A percentile compares a stretch with the other conserved stretches of the same genome.
phyloP scores from a whole-genome alignment of 2,329 filamentous ascomycete species.

The Aschersonia sp. region DNA sequence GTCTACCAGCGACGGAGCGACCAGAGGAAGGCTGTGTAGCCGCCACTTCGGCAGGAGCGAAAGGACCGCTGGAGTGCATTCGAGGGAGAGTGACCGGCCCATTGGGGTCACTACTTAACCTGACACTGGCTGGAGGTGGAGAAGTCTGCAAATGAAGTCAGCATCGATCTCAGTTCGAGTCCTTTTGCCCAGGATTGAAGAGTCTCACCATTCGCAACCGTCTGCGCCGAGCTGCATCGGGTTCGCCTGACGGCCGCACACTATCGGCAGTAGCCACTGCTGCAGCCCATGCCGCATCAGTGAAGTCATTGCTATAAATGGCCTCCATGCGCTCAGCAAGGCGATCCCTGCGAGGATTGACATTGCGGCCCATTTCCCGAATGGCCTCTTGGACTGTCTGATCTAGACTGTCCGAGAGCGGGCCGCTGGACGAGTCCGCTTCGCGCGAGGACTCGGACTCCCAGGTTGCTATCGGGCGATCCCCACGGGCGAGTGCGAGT shows the following conservation, averaged over 20 bases:
- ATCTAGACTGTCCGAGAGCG: not conserved
- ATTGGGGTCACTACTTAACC: not conserved
- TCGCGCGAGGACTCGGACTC: constrained; percentile 7
- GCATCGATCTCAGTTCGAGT: not conserved
- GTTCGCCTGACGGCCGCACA: too few species aligned
- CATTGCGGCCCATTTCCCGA: constrained; percentile 8
- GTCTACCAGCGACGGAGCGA: not conserved
- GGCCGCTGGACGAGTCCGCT: not conserved
- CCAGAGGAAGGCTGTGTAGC: not conserved
- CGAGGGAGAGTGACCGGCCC: not conserved
- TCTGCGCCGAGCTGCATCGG: not conserved
- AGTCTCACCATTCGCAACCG: not conserved
- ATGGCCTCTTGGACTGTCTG: constrained; percentile 2
- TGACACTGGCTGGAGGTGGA: not conserved
- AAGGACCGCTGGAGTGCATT: not conserved
- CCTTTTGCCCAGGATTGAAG: too few species aligned
- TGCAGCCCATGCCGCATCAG: too few species aligned
- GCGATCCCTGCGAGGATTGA: constrained; percentile 10
- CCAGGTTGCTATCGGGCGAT: constrained; percentile 5
- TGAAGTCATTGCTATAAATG: constrained; percentile 7
- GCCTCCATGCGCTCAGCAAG: constrained; percentile 13
- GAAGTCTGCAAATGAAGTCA: not conserved
- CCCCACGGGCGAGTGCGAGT: constrained; percentile 3
- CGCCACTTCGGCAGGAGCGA: not conserved
- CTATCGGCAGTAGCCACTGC: constrained; percentile 2